A percentile compares a stretch with the other conserved stretches of the same genome.
These are phyloP conservation scores for Nymphaea colorata DNA, from an alignment of 164 flowering plant genomes.

Conservation along the genomic window DNA sequence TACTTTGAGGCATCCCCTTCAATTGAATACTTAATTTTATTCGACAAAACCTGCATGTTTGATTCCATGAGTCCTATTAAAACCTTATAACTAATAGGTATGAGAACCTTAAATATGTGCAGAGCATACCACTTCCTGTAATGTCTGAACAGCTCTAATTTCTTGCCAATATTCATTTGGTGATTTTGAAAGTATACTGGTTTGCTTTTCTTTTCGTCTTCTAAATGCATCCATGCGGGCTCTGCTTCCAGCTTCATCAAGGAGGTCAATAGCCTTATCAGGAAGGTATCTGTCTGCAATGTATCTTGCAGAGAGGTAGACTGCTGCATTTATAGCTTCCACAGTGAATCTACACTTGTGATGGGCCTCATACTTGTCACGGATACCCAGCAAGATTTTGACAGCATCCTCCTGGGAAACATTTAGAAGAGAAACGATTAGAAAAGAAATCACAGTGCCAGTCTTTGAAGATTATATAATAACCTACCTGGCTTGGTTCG, in stretches of 20 bases:
- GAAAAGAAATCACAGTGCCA: background rate
- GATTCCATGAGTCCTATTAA: background rate
- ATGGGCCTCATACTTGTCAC: constrained; percentile 66
- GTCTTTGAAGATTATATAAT: background rate
- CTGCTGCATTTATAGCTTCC: constrained; percentile 81
- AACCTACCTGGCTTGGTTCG: constrained; percentile 69
- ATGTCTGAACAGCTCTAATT: constrained; percentile 60
- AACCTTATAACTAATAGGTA: background rate
- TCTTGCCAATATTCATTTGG: constrained; percentile 85
- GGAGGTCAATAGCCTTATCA: constrained; percentile 91
- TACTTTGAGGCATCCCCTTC: background rate
- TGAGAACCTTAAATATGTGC: background rate
- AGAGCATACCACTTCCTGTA: constrained; percentile 63
- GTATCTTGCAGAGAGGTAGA: constrained; percentile 61
- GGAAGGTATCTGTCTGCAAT: constrained; percentile 80
- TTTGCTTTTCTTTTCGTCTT: constrained; percentile 47
- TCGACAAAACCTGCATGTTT: constrained; percentile 31
- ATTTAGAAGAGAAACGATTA: background rate
- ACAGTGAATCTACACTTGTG: constrained; percentile 63
- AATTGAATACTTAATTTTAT: constrained; percentile 21
- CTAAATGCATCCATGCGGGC: constrained; percentile 58
- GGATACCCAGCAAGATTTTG: constrained; percentile 57
- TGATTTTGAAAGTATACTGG: constrained; percentile 42
- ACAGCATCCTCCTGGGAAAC: constrained; percentile 64
- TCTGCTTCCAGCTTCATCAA: constrained; percentile 92